phyloP scores from a whole-genome alignment of 108 stramenopile genomes.

The Cyclotella atomus region DNA sequence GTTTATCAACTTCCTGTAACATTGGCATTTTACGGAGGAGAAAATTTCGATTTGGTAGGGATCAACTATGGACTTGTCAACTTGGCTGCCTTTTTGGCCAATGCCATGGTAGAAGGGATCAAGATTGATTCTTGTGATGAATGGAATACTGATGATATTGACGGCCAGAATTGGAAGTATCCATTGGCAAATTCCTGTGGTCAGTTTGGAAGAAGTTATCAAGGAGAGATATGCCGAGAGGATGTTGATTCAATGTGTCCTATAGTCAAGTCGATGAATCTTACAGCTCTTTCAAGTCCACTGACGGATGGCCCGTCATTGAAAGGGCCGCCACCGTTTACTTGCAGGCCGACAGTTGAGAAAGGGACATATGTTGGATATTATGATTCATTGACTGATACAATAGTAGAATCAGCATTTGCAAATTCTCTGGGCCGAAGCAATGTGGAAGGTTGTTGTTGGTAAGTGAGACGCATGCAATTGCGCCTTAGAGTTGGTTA shows the following conservation, averaged over 20 bases:
- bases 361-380: slow-evolving; percentile 20
- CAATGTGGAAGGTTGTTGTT: slow-evolving; percentile 24
- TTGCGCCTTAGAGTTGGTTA: neutral
- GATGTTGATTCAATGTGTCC: slow-evolving; percentile 27
- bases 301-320: neutral
- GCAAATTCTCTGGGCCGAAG: slow-evolving; percentile 32
- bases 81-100: slow-evolving; percentile 28
- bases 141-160: slow-evolving; percentile 33
- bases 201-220: slow-evolving; percentile 29
- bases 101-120: slow-evolving; percentile 46
- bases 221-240: slow-evolving; percentile 19
- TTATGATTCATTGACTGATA: slow-evolving; percentile 24
- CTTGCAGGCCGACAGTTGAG: slow-evolving; percentile 15
- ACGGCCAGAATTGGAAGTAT: slow-evolving; percentile 11
- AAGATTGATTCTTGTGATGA: slow-evolving; percentile 40
- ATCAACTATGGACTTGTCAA: slow-evolving; percentile 39
- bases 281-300: slow-evolving; percentile 21
- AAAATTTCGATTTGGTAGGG: slow-evolving; percentile 3
- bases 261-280: slow-evolving; percentile 18
- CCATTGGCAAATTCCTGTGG: slow-evolving; percentile 39
- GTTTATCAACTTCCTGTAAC: slow-evolving; percentile 30
- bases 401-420: slow-evolving; percentile 21
- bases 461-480: neutral
- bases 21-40: slow-evolving; percentile 31
- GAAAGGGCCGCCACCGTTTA: slow-evolving; percentile 27